Conservation (phyloP, 495 filamentous ascomycete genomes). For the Xylaria bambusicola region DNA sequence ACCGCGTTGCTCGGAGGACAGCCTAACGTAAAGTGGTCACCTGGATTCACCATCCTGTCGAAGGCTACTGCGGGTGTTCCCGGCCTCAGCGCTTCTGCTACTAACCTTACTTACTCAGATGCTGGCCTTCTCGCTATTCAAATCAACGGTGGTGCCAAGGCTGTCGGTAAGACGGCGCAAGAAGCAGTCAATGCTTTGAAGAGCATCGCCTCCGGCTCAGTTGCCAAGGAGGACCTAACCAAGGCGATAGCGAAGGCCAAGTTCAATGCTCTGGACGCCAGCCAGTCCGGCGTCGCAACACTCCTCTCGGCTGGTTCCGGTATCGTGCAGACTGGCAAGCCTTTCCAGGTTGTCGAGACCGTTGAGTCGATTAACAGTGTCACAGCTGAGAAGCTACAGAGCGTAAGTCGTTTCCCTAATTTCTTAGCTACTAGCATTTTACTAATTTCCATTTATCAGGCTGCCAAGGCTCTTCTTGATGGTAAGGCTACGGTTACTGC, state of each 20-base stretch:
- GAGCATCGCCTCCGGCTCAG: slow-evolving; percentile 69
- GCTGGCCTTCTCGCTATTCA: slow-evolving; percentile 85
- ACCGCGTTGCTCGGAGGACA: slow-evolving; percentile 87
- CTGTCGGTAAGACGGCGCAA: slow-evolving; percentile 59
- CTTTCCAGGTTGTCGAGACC: slow-evolving; percentile 82
- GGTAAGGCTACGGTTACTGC: slow-evolving; percentile 85
- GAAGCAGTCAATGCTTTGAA: slow-evolving; percentile 79
- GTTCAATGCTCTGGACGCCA: slow-evolving; percentile 85
- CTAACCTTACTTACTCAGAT: slow-evolving; percentile 87
- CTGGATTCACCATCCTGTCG: slow-evolving; percentile 85
- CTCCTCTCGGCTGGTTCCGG: slow-evolving; percentile 54
- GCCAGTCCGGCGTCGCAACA: slow-evolving; percentile 63
- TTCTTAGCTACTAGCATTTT: not conserved
- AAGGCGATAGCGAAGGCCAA: slow-evolving; percentile 93
- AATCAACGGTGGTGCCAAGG: slow-evolving; percentile 69
- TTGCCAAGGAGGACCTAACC: slow-evolving; percentile 80
- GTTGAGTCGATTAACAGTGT: slow-evolving; percentile 79
- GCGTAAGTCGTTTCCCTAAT: slow-evolving; percentile 59
- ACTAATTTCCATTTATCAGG: slow-evolving; percentile 48
- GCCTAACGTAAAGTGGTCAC: slow-evolving; percentile 91
- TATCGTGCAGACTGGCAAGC: slow-evolving; percentile 75
- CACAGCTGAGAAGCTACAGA: slow-evolving; percentile 79
- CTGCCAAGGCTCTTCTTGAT: slow-evolving; percentile 79
- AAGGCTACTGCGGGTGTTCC: slow-evolving; percentile 69
- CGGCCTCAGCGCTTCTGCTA: slow-evolving; percentile 66